These are phyloP conservation scores for Colletotrichum paranaense DNA, from an alignment of 2,329 filamentous ascomycete genomes.

Conservation along the genomic window DNA sequence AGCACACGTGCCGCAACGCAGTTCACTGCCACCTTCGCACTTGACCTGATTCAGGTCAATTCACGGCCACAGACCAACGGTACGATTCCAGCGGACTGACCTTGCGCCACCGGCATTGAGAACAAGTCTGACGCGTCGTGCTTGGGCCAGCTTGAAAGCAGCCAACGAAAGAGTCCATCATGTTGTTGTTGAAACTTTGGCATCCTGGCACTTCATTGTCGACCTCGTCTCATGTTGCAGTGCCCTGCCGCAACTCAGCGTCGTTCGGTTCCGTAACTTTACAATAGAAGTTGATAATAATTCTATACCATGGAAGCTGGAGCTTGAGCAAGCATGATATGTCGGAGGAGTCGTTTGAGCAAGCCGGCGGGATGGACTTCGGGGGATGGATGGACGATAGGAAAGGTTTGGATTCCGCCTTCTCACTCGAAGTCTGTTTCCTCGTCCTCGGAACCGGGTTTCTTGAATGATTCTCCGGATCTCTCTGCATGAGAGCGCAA, in stretches of 20 bases:
- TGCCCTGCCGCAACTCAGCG: conserved; percentile 14
- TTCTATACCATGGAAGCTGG: not conserved
- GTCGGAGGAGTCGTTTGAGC: not conserved
- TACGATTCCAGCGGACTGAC: not conserved
- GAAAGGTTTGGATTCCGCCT: not conserved
- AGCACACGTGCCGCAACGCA: conserved; percentile 46
- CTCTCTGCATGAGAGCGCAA: too few species aligned
- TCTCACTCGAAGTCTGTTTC: conserved; percentile 9
- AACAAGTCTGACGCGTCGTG: conserved; percentile 39
- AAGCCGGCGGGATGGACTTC: not conserved
- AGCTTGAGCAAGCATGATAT: not conserved
- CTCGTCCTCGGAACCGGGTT: not conserved
- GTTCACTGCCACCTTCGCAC: conserved; percentile 45
- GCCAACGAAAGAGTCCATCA: conserved; percentile 37
- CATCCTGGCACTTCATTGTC: conserved; percentile 16
- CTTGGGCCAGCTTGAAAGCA: conserved; percentile 35
- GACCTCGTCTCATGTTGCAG: conserved; percentile 19
- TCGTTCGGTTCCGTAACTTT: not conserved
- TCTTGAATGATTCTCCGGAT: not conserved
- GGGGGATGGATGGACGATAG: not conserved
- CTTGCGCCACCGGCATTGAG: conserved; percentile 40
- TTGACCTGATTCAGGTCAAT: conserved; percentile 33
- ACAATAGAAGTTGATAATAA: not conserved
- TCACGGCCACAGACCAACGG: not conserved
- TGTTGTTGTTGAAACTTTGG: conserved; percentile 15